Conservation (phyloP, 352 stramenopile species). For the Phytophthora sp. region DNA sequence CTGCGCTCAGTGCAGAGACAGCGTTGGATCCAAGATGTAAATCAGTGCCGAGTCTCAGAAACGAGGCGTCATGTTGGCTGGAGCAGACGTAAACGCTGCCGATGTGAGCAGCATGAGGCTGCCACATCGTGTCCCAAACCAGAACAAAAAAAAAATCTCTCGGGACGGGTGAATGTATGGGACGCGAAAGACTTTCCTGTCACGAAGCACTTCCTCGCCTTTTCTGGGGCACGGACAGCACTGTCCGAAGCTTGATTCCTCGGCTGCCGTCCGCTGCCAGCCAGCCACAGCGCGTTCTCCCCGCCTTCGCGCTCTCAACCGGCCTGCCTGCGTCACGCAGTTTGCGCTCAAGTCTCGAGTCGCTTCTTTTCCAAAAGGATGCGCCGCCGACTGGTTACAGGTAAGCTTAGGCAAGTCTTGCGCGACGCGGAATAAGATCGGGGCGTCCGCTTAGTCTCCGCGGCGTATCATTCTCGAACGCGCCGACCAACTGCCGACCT, state of each 20-base stretch:
- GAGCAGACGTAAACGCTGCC: constrained; percentile 34
- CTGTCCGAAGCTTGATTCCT: constrained; percentile 25
- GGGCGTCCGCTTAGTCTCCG: no score
- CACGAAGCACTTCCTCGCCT: constrained; percentile 18
- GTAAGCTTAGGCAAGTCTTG: constrained; percentile 1
- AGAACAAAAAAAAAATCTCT: constrained; percentile 14
- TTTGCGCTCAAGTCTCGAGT: constrained; percentile 21
- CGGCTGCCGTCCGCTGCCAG: constrained; percentile 8
- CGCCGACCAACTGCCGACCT: constrained; percentile 32
- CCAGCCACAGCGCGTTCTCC: constrained; percentile 27
- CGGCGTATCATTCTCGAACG: constrained; percentile 34
- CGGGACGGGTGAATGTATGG: no score
- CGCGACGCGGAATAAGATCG: constrained; percentile 17
- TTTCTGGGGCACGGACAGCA: constrained; percentile 24
- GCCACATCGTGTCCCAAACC: constrained; percentile 20
- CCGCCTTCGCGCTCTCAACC: constrained; percentile 15
- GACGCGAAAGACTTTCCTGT: constrained; percentile 24
- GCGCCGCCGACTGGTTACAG: constrained; percentile 16
- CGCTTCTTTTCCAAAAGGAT: constrained; percentile 38
- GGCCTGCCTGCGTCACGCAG: constrained; percentile 31
- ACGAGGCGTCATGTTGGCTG: constrained; percentile 36
- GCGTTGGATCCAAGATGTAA: constrained; percentile 22
- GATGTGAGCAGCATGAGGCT: constrained; percentile 1
- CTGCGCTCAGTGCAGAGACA: constrained; percentile 10
- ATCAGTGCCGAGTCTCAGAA: constrained; percentile 34